phyloP scores from a whole-genome alignment of 2,329 filamentous ascomycete species.

The Cercospora canescens region DNA sequence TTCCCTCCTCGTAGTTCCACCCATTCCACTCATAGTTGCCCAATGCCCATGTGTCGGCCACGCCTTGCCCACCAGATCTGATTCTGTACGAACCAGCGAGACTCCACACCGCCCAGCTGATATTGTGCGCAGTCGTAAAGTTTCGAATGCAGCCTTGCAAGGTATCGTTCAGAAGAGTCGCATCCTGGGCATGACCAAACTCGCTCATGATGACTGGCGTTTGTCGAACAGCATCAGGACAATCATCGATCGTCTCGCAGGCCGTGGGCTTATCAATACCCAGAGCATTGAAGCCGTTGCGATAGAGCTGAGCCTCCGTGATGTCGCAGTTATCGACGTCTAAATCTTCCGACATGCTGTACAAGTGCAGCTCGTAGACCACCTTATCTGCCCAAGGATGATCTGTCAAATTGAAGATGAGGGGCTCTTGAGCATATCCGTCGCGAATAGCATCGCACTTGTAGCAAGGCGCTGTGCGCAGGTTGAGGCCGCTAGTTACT shows the following conservation, averaged over 20 bases:
- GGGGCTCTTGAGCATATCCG: conserved; percentile 44
- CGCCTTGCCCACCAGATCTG: conserved; percentile 46
- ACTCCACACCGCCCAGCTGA: conserved; percentile 54
- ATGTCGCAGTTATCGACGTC: conserved; percentile 49
- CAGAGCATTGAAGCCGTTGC: conserved; percentile 52
- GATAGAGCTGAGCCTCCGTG: conserved; percentile 52
- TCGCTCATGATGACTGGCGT: conserved; percentile 41
- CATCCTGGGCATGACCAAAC: conserved; percentile 41
- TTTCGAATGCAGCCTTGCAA: conserved; percentile 49
- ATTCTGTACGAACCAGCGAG: conserved; percentile 52
- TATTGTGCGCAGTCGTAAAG: conserved; percentile 46
- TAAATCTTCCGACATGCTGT: conserved; percentile 37
- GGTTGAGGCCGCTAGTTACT: conserved; percentile 37
- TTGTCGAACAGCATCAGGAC: conserved; percentile 36
- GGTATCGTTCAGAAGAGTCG: conserved; percentile 45
- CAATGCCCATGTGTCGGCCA: conserved; percentile 52
- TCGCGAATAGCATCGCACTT: conserved; percentile 45
- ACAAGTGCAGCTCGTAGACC: conserved; percentile 50
- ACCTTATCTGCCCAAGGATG: conserved; percentile 52
- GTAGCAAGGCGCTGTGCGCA: conserved; percentile 41
- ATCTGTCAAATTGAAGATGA: conserved; percentile 48
- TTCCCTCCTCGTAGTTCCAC: conserved; percentile 48
- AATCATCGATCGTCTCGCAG: conserved; percentile 39
- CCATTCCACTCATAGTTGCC: conserved; percentile 50
- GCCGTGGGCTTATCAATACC: conserved; percentile 38